Evolutionary conservation across 169 alveolate species (phyloP).

Genomic region (Prorocentrum cordatum): DNA sequence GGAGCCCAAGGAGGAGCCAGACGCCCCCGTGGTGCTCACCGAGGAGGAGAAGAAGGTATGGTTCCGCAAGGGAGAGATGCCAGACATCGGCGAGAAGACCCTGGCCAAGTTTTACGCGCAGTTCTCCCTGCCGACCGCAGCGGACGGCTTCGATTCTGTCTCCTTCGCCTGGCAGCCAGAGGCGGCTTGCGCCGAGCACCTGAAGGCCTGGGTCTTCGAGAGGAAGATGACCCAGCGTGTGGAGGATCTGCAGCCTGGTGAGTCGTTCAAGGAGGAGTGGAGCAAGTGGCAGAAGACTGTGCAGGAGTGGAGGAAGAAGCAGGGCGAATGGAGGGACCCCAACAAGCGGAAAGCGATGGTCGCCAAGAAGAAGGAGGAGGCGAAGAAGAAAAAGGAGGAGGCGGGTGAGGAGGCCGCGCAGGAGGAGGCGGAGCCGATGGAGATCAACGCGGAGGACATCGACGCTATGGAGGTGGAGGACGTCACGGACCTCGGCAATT

Average conservation of each 20-base stretch:
- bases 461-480: constrained; percentile 16
- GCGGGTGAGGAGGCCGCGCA: neutral
- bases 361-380: neutral
- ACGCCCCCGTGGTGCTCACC: constrained; percentile 1
- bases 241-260: neutral
- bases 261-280: neutral
- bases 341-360: neutral
- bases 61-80: neutral
- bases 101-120: constrained; percentile 14
- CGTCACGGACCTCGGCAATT: constrained; percentile 32
- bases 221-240: neutral
- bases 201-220: constrained; percentile 15
- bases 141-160: constrained; percentile 13
- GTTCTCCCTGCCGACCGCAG: constrained; percentile 13
- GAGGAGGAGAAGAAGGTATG: constrained; percentile 10
- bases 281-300: neutral
- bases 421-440: neutral
- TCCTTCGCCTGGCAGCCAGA: constrained; percentile 16
- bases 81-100: neutral
- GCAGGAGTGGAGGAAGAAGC: neutral
- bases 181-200: neutral
- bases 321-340: neutral
- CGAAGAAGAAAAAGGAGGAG: neutral
- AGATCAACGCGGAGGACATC: constrained; percentile 6
- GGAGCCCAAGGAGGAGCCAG: neutral